A percentile compares a stretch with the other conserved stretches of the same genome.
Evolutionary conservation across 2,329 filamentous ascomycete genomes (phyloP).

Genomic region (Verticillium alfalfae): DNA sequence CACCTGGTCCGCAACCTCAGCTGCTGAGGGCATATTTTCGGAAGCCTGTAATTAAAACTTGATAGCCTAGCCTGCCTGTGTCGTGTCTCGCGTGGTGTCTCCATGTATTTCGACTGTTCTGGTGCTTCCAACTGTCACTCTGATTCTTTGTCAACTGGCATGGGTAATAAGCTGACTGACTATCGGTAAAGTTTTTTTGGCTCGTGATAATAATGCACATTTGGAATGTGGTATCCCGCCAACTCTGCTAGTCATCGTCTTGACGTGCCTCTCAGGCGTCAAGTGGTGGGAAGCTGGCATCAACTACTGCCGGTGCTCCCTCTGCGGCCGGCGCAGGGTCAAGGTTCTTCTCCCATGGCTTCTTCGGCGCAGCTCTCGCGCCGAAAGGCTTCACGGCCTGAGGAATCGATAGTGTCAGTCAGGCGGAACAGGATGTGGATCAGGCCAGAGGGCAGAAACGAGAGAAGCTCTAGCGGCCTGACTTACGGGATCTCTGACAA

Average conservation of each 20-base stretch:
- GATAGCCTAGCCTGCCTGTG: neutral
- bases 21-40: conserved; percentile 8
- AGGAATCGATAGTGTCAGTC: neutral
- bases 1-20: neutral
- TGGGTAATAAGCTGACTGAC: too few relatives aligned
- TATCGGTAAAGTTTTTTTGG: neutral
- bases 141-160: too few relatives aligned
- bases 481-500: conserved; percentile 65
- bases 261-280: neutral
- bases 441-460: too few relatives aligned
- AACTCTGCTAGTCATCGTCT: neutral
- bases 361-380: conserved; percentile 40
- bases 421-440: neutral
- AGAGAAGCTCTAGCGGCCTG: neutral
- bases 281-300: conserved; percentile 27
- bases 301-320: conserved; percentile 6
- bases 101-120: too few relatives aligned
- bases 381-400: conserved; percentile 44
- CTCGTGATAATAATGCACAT: neutral
- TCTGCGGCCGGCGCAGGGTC: neutral
- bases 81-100: neutral
- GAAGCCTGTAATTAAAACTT: conserved; percentile 8
- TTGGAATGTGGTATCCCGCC: neutral
- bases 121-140: too few relatives aligned
- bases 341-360: conserved; percentile 73